These are phyloP conservation scores for Draba incana DNA, from an alignment of 345 rosid species.

Conservation along the genomic window DNA sequence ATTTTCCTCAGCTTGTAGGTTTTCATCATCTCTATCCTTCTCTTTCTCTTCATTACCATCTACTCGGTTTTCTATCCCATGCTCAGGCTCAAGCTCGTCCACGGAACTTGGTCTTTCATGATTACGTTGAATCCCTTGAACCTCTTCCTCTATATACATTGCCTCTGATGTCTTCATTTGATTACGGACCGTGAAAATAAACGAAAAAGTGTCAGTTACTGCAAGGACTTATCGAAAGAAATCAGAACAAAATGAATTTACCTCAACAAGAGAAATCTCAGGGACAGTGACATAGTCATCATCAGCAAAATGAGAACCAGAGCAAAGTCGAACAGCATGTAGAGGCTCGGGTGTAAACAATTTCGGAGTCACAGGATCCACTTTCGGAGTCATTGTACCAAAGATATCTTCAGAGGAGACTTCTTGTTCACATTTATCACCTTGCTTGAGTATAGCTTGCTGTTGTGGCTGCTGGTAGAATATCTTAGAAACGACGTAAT, in stretches of 20 bases:
- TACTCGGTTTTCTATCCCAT: conserved; percentile 34
- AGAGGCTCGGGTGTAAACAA: conserved; percentile 72
- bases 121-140: conserved; percentile 45
- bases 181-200: background rate
- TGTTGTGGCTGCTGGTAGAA: conserved; percentile 84
- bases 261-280: conserved; percentile 50
- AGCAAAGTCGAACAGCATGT: conserved; percentile 44
- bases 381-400: conserved; percentile 46
- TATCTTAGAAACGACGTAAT: conserved; percentile 84
- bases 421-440: conserved; percentile 63
- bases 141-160: conserved; percentile 49
- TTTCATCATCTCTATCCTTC: conserved; percentile 32
- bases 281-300: conserved; percentile 35
- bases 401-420: conserved; percentile 44
- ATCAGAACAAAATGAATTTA: conserved; percentile 34
- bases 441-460: conserved; percentile 44
- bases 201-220: conserved; percentile 7
- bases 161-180: conserved; percentile 40
- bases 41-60: conserved; percentile 34
- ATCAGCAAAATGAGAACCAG: conserved; percentile 44
- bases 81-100: conserved; percentile 39
- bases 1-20: conserved; percentile 52
- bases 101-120: conserved; percentile 42
- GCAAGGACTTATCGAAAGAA: conserved; percentile 2
- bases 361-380: conserved; percentile 77